Conservation (phyloP, 106 monocot species). For the Phalaenopsis equestris region DNA sequence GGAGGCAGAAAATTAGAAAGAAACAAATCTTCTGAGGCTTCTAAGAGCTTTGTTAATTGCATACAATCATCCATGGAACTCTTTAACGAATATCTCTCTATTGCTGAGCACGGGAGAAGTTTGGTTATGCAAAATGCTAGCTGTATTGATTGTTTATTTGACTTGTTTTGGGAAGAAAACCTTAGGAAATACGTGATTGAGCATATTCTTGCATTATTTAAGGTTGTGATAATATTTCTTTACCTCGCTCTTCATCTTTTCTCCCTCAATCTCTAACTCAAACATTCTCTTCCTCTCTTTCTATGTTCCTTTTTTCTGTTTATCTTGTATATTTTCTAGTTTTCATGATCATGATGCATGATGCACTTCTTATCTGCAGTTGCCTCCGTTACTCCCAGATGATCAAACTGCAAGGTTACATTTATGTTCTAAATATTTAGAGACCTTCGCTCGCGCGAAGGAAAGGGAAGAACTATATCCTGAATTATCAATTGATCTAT, state of each 20-base stretch:
- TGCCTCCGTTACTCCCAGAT: conserved; percentile 50
- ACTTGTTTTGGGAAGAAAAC: conserved; percentile 80
- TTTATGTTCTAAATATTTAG: conserved; percentile 83
- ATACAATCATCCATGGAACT: conserved; percentile 63
- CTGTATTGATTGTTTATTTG: conserved; percentile 89
- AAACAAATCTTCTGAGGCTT: conserved; percentile 9
- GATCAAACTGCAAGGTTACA: conserved; percentile 60
- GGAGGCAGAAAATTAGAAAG: neutral
- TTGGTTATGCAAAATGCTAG: conserved; percentile 51
- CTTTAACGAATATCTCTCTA: conserved; percentile 60
- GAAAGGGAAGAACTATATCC: conserved; percentile 57
- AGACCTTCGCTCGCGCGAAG: conserved; percentile 84
- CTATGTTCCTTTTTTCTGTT: neutral
- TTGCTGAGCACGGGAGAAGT: conserved; percentile 49
- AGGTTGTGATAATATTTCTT: conserved; percentile 28
- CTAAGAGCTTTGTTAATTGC: conserved; percentile 32
- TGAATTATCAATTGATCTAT: conserved; percentile 79
- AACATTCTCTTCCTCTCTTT: neutral
- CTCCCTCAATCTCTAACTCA: neutral
- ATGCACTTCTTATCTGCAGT: conserved; percentile 29
- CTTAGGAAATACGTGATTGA: conserved; percentile 48
- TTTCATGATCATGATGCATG: neutral
- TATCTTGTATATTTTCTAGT: neutral
- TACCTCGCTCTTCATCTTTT: neutral
- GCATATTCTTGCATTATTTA: conserved; percentile 67